Evolutionary conservation across 192 early-diverging fungal genomes (phyloP).

Genomic region (Backusella psychrophila): DNA sequence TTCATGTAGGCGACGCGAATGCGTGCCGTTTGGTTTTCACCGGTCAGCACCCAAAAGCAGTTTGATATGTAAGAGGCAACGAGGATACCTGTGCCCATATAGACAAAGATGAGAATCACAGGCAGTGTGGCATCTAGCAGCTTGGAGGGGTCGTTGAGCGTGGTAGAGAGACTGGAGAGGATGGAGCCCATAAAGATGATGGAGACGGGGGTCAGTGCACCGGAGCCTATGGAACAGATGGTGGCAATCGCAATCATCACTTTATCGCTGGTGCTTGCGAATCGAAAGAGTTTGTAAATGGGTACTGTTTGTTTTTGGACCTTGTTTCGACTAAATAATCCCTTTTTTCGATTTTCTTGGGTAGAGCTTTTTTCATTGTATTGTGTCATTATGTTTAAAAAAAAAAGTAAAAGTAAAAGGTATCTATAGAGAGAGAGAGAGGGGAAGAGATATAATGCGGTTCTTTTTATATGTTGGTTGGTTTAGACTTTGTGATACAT

Average conservation of each 20-base stretch:
- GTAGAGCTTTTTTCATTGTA: neutral
- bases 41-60: conserved; percentile 48
- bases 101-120: conserved; percentile 48
- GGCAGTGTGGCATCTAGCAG: conserved; percentile 14
- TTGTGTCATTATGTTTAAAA: neutral
- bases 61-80: conserved; percentile 56
- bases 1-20: conserved; percentile 69
- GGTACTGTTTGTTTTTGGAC: conserved; percentile 49
- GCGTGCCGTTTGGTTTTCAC: conserved; percentile 51
- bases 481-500: neutral
- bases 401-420: too few species aligned
- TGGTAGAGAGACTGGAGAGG: neutral
- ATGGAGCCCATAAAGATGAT: conserved; percentile 36
- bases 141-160: conserved; percentile 16
- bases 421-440: neutral
- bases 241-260: conserved; percentile 16
- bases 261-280: conserved; percentile 34
- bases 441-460: neutral
- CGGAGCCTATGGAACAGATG: conserved; percentile 14
- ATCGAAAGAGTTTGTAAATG: conserved; percentile 65
- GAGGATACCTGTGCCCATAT: conserved; percentile 55
- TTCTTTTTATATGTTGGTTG: neutral
- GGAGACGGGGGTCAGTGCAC: conserved; percentile 24
- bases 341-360: neutral
- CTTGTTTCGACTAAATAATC: conserved; percentile 10